Evolutionary conservation across 2,329 filamentous ascomycete genomes (phyloP).

Genomic region (Hortaea werneckii): DNA sequence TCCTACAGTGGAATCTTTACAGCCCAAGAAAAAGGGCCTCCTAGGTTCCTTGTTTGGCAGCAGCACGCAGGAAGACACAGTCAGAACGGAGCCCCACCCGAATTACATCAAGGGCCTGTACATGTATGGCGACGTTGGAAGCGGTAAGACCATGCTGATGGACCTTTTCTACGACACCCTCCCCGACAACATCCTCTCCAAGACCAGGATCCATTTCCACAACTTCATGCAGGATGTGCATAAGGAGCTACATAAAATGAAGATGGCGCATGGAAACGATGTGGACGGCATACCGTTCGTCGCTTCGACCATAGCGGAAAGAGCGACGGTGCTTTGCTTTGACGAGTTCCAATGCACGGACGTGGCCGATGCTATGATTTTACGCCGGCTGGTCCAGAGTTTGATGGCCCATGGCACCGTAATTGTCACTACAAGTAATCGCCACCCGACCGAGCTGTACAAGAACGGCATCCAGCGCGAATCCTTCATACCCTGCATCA

Average conservation of each 20-base stretch:
- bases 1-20: slow-evolving; percentile 62
- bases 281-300: slow-evolving; percentile 86
- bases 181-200: slow-evolving; percentile 65
- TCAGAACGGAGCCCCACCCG: slow-evolving; percentile 48
- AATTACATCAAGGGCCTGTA: slow-evolving; percentile 81
- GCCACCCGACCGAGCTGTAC: slow-evolving; percentile 93
- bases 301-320: slow-evolving; percentile 83
- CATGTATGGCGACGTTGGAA: slow-evolving; percentile 91
- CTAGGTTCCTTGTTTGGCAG: slow-evolving; percentile 53
- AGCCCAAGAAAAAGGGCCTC: slow-evolving; percentile 43
- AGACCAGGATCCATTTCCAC: slow-evolving; percentile 94
- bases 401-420: slow-evolving; percentile 97
- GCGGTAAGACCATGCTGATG: slow-evolving; percentile 99
- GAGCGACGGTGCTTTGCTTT: slow-evolving; percentile 82
- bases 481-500: slow-evolving; percentile 90
- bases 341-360: slow-evolving; percentile 99
- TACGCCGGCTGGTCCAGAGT: slow-evolving; percentile 73
- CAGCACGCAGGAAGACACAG: slow-evolving; percentile 17
- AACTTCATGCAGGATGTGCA: slow-evolving; percentile 99
- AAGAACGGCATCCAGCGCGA: slow-evolving; percentile 96
- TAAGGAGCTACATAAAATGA: slow-evolving; percentile 78
- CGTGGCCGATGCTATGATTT: slow-evolving; percentile 96
- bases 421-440: slow-evolving; percentile 88
- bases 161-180: slow-evolving; percentile 94
- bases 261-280: slow-evolving; percentile 79